These are phyloP conservation scores for Hirschfeldia incana DNA, from an alignment of 345 rosid species.

Conservation along the genomic window DNA sequence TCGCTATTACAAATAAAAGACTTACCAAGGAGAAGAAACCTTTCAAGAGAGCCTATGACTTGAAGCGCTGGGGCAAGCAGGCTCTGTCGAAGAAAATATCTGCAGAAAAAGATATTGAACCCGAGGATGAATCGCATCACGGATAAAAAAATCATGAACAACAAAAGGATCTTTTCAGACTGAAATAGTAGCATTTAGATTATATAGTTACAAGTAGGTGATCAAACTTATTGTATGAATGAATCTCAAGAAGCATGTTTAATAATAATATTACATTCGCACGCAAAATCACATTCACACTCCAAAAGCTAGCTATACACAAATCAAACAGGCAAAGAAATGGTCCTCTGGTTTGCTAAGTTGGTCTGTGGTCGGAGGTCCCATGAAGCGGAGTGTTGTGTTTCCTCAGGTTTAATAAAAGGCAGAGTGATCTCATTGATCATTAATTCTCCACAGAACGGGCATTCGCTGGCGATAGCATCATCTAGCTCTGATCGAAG, in stretches of 20 bases:
- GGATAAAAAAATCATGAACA: constrained; percentile 24
- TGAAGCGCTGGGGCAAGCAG: constrained; percentile 73
- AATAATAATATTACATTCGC: constrained; percentile 17
- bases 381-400: constrained; percentile 71
- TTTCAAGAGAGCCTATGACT: constrained; percentile 60
- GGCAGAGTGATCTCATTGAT: constrained; percentile 77
- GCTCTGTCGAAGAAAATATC: constrained; percentile 55
- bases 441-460: constrained; percentile 95
- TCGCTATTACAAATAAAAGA: constrained; percentile 74
- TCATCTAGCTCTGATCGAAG: constrained; percentile 89
- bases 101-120: constrained; percentile 44
- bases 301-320: background rate
- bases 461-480: constrained; percentile 94
- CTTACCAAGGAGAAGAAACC: constrained; percentile 62
- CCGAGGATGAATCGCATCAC: constrained; percentile 43
- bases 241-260: constrained; percentile 26
- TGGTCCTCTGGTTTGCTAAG: constrained; percentile 57
- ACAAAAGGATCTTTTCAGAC: constrained; percentile 1
- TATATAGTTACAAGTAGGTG: constrained; percentile 8
- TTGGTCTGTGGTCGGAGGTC: constrained; percentile 69
- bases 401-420: constrained; percentile 72
- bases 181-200: background rate
- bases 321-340: constrained; percentile 50
- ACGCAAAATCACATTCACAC: constrained; percentile 30
- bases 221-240: constrained; percentile 24